A percentile compares a stretch with the other conserved stretches of the same genome.
phyloP scores from a whole-genome alignment of 768 basidiomycete genomes.

The Boletus tylopilopsis region DNA sequence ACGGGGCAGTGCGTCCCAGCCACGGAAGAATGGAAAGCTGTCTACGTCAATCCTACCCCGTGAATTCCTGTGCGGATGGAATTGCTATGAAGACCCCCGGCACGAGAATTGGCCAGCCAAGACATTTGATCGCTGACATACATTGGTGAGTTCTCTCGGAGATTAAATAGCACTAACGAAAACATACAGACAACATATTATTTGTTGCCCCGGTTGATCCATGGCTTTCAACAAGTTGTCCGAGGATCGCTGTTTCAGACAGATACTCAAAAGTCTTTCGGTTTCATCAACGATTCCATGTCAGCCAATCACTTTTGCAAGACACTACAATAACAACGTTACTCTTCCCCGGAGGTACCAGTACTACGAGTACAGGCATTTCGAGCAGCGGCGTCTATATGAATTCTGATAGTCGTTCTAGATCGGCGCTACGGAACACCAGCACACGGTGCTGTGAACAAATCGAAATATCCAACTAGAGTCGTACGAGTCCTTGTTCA shows the following conservation, averaged over 20 bases:
- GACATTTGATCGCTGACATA: neutral
- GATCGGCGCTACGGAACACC: slow-evolving; percentile 3
- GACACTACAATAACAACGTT: neutral
- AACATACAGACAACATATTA: neutral
- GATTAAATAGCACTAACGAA: slow-evolving; percentile 7
- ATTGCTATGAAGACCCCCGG: slow-evolving; percentile 4
- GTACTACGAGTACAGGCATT: neutral
- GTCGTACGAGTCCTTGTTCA: slow-evolving; percentile 14
- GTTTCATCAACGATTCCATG: no score
- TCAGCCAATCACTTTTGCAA: neutral
- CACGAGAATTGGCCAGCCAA: neutral
- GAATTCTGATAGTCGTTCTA: slow-evolving; percentile 8
- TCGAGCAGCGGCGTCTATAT: neutral
- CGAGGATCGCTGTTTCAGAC: no score
- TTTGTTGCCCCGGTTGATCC: neutral
- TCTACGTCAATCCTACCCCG: slow-evolving; percentile 1
- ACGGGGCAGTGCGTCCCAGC: slow-evolving; percentile 5
- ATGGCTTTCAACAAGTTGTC: neutral
- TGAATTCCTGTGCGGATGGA: slow-evolving; percentile 12
- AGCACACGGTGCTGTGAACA: slow-evolving; percentile 9
- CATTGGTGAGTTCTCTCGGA: neutral
- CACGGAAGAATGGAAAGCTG: slow-evolving; percentile 17
- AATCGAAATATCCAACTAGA: neutral
- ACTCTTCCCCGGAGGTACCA: neutral
- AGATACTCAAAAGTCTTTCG: no score